Evolutionary conservation across 257 asterid genomes (phyloP), one percentile per base, ranked within the genome.

Genomic region (Verbascum thapsus): DNA sequence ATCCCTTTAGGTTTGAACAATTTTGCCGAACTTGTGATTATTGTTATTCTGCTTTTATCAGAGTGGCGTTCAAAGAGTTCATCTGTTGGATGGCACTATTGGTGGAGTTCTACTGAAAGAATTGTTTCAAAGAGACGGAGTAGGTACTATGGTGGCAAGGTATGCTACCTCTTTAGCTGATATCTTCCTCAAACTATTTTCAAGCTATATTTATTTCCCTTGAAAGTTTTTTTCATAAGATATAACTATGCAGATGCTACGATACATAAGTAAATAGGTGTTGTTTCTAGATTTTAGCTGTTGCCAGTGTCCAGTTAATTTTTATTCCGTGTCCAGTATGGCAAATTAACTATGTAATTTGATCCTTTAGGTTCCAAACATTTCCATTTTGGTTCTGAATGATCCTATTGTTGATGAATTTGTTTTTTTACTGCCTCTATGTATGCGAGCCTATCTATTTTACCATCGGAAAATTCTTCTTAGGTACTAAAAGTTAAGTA

Each of bases 101-200:
- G 95, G 89, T 69, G 98, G 98, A 53, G 97, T 91, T 73, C 44
- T 91, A 68, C 74, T 91, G 35, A 86, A 86, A 78, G 98, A 91
- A 62, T 72, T 91, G 84, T 91, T 85, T 72, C 98, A 86, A 81
- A 88, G 98, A 80, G 96, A 86, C 61, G 96, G 96, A 69, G 95
- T 87, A 4, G 97, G 97, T 55, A 94, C 99, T 0, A 94, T 94
- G 99, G 94, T 94, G 47, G 91, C 97, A 44, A 94, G 97, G 99
- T 94, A 84, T 54, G 80, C 48, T 50, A 38, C 15, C 15, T 26
- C 65, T 66, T 61, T n/a, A n/a, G n/a, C n/a, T n/a, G n/a, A n/a
- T n/a, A n/a, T n/a, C n/a, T n/a, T n/a, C n/a, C n/a, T n/a, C n/a
- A n/a, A n/a, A n/a, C n/a, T n/a, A n/a, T n/a, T n/a, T n/a, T n/a